A percentile compares a stretch with the other conserved stretches of the same genome.
phyloP scores from a whole-genome alignment of 2,329 filamentous ascomycete genomes.

The Talaromyces sp. region DNA sequence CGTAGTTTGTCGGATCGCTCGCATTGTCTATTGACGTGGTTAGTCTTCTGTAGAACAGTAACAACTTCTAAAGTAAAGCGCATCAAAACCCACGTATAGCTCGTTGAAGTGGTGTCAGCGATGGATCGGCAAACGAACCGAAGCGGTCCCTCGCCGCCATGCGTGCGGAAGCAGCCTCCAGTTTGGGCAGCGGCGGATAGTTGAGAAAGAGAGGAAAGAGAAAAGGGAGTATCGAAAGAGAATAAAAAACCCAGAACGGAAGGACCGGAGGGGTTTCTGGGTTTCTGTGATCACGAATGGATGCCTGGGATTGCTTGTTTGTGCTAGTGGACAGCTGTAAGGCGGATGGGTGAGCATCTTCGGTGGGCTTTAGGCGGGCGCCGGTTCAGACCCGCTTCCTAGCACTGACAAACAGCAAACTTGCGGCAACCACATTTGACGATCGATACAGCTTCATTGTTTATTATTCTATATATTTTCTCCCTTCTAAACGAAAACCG shows the following conservation, averaged over 20 bases:
- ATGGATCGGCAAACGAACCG: conserved; percentile 71
- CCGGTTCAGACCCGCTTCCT: not conserved
- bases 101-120: conserved; percentile 82
- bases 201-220: conserved; percentile 10
- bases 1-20: conserved; percentile 95
- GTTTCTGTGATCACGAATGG: not conserved
- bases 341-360: not conserved
- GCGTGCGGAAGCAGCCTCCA: conserved; percentile 94
- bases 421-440: not conserved
- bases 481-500: not conserved
- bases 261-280: not conserved
- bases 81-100: conserved; percentile 63
- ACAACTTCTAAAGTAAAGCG: not conserved
- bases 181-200: conserved; percentile 32
- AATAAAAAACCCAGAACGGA: not conserved
- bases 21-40: conserved; percentile 60
- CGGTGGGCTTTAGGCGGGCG: not conserved
- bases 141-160: conserved; percentile 95
- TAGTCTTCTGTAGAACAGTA: not conserved
- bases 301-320: not conserved
- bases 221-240: not conserved
- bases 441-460: not conserved
- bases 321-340: not conserved
- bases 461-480: not conserved
- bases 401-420: not conserved